phyloP scores from a whole-genome alignment of 148 eudicot genomes.

The Tetragonia tetragonoides region DNA sequence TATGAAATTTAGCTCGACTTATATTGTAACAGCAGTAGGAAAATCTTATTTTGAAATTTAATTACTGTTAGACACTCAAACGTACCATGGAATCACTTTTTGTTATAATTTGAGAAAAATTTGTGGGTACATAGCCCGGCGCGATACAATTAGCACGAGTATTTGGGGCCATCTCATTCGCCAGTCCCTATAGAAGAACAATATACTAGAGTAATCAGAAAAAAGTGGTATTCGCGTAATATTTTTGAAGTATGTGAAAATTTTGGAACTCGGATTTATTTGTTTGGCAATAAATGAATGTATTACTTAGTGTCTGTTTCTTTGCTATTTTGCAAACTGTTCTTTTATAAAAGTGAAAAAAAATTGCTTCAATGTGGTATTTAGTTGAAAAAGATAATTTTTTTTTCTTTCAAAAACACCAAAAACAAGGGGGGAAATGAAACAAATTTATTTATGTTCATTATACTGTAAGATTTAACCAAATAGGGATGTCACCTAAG shows the following conservation, averaged over 20 bases:
- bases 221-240: neutral
- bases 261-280: no score
- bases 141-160: constrained; percentile 82
- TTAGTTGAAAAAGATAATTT: no score
- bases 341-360: no score
- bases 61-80: neutral
- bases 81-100: constrained; percentile 40
- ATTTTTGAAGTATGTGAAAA: neutral
- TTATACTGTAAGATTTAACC: no score
- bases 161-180: constrained; percentile 61
- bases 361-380: no score
- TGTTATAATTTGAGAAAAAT: constrained; percentile 44
- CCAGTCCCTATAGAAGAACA: constrained; percentile 8
- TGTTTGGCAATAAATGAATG: no score
- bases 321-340: no score
- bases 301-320: no score
- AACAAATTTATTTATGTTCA: no score
- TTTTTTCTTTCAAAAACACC: no score
- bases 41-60: neutral
- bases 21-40: neutral
- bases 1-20: neutral
- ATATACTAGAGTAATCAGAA: neutral
- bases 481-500: no score
- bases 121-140: constrained; percentile 80
- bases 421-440: no score